These are phyloP conservation scores for Stephanodiscus triporus DNA, from an alignment of 108 stramenopile species.

Conservation along the genomic window DNA sequence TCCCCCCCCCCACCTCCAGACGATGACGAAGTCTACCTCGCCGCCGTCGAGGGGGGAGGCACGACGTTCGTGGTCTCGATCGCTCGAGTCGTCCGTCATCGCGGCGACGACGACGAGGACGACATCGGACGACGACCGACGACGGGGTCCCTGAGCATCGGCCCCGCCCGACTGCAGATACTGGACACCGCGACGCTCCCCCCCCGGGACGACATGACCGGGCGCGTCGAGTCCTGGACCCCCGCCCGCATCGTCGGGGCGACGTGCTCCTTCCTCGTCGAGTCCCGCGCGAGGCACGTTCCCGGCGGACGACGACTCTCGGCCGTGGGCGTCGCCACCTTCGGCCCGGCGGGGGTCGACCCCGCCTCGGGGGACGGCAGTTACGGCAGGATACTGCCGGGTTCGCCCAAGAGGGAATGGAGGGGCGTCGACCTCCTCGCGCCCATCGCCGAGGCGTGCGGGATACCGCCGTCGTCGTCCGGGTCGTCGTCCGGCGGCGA, in stretches of 20 bases:
- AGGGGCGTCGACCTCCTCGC: constrained; percentile 74
- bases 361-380: constrained; percentile 24
- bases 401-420: constrained; percentile 93
- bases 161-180: constrained; percentile 42
- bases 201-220: constrained; percentile 47
- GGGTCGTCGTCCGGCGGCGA: neutral
- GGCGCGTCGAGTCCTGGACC: constrained; percentile 4
- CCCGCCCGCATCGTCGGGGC: constrained; percentile 57
- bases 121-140: constrained; percentile 25
- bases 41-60: constrained; percentile 96
- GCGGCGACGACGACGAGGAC: constrained; percentile 33
- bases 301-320: constrained; percentile 53
- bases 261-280: constrained; percentile 52
- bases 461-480: neutral
- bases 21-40: constrained; percentile 47
- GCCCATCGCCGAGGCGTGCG: constrained; percentile 64
- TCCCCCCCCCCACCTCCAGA: neutral
- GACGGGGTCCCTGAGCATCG: constrained; percentile 14
- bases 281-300: constrained; percentile 17
- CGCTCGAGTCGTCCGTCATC: constrained; percentile 35
- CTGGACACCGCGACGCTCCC: constrained; percentile 56
- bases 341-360: constrained; percentile 90
- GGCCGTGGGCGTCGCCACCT: constrained; percentile 92
- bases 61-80: constrained; percentile 91
- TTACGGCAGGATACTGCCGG: constrained; percentile 88